Conservation (phyloP, 371 early-diverging fungal genomes). For the Neoconidiobolus thromboides region DNA sequence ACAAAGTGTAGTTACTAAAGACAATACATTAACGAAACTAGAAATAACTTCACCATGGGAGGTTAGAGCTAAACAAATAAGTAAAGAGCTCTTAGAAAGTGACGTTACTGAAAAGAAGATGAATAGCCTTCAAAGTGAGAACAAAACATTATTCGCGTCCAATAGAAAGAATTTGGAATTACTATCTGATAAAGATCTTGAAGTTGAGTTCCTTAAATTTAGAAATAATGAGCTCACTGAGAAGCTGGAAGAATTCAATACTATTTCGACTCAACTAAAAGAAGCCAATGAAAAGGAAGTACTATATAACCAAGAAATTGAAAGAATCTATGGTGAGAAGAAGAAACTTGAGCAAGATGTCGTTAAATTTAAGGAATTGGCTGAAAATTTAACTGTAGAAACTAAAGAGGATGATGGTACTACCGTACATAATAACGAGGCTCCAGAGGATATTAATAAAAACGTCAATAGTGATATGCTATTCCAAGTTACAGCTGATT, state of each 20-base stretch:
- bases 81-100: conserved; percentile 51
- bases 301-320: too few species aligned
- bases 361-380: too few species aligned
- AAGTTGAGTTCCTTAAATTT: conserved; percentile 58
- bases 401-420: too few species aligned
- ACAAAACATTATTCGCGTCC: conserved; percentile 49
- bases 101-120: conserved; percentile 56
- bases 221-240: conserved; percentile 42
- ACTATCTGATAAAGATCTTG: conserved; percentile 52
- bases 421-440: too few species aligned
- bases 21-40: conserved; percentile 7
- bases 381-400: too few species aligned
- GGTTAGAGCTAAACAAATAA: conserved; percentile 52
- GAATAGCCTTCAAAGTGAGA: conserved; percentile 53
- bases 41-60: conserved; percentile 53
- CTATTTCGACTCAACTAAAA: conserved; percentile 13
- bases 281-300: conserved; percentile 18
- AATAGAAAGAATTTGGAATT: conserved; percentile 55
- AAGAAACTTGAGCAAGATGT: too few species aligned
- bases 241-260: conserved; percentile 24
- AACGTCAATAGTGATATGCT: too few species aligned
- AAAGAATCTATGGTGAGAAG: too few species aligned
- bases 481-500: too few species aligned
- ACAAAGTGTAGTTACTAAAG: not conserved
- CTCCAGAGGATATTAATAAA: too few species aligned